Evolutionary conservation across 345 rosid species (phyloP).

Genomic region (Moricandia moricandioides): DNA sequence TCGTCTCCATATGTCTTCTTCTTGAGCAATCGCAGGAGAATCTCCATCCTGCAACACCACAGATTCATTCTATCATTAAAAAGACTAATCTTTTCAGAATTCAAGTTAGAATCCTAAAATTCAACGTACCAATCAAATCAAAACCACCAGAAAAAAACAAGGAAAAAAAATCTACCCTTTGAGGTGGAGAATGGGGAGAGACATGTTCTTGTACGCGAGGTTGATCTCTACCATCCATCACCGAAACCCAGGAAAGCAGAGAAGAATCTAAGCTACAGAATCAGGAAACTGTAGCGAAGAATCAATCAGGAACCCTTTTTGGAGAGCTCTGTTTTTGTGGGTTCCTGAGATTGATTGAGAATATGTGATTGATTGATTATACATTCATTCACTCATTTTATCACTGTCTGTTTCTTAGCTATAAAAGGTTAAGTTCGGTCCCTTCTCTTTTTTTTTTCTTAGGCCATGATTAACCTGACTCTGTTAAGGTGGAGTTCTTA

Average conservation of each 20-base stretch:
- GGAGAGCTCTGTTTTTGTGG: constrained; percentile 26
- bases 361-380: background rate
- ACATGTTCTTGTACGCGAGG: constrained; percentile 1
- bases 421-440: constrained; percentile 22
- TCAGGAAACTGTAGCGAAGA: background rate
- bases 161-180: constrained; percentile 19
- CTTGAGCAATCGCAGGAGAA: constrained; percentile 67
- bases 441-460: background rate
- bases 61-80: constrained; percentile 5
- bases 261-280: background rate
- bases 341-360: constrained; percentile 33
- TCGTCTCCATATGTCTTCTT: constrained; percentile 44
- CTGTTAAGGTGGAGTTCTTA: no score
- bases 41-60: constrained; percentile 42
- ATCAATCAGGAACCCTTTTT: constrained; percentile 24
- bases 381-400: constrained; percentile 14
- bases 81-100: background rate
- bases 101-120: background rate
- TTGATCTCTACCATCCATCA: constrained; percentile 29
- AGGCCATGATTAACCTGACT: no score
- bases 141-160: background rate
- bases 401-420: constrained; percentile 20
- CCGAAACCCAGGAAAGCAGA: constrained; percentile 9
- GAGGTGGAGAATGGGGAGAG: constrained; percentile 9
- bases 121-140: background rate